Conservation (phyloP, 139 green algal genomes). For the Chlorella sorokiniana region DNA sequence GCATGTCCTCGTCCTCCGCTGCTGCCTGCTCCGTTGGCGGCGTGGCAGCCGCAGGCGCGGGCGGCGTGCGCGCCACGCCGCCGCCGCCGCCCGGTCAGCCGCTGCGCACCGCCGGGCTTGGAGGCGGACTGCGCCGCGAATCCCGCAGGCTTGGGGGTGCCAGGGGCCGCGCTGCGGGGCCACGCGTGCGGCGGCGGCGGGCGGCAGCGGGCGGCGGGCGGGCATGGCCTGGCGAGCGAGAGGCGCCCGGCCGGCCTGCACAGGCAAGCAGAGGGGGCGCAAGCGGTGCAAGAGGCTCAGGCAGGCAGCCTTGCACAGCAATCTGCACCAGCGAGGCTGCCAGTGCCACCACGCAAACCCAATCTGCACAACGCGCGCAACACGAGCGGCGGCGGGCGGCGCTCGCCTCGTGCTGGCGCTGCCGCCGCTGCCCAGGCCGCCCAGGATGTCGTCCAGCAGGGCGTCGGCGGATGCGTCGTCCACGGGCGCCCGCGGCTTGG, state of each 20-base stretch:
- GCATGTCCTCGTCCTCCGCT: not conserved
- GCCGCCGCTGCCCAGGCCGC: conserved; percentile 45
- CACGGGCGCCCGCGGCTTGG: conserved; percentile 3
- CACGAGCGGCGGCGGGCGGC: not conserved
- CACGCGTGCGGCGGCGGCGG: not conserved
- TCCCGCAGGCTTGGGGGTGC: conserved; percentile 30
- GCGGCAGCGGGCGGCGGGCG: not conserved
- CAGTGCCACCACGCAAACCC: not conserved
- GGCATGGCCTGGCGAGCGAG: not conserved
- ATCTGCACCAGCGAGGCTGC: not conserved
- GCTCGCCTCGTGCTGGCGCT: not conserved
- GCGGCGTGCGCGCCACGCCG: not conserved
- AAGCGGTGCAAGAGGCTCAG: not conserved
- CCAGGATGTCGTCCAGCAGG: conserved; percentile 84
- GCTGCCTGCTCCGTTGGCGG: not conserved
- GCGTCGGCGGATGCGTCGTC: conserved; percentile 61
- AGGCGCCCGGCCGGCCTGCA: not conserved
- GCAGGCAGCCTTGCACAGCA: not conserved
- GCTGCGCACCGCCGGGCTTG: not conserved
- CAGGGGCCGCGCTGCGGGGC: not conserved
- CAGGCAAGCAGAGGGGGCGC: not conserved
- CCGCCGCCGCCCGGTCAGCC: not conserved
- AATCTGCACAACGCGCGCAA: not conserved
- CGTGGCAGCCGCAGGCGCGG: not conserved
- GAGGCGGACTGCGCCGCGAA: conserved; percentile 31